These are phyloP conservation scores for Jatropha curcas DNA, from an alignment of 345 rosid species.

Conservation along the genomic window DNA sequence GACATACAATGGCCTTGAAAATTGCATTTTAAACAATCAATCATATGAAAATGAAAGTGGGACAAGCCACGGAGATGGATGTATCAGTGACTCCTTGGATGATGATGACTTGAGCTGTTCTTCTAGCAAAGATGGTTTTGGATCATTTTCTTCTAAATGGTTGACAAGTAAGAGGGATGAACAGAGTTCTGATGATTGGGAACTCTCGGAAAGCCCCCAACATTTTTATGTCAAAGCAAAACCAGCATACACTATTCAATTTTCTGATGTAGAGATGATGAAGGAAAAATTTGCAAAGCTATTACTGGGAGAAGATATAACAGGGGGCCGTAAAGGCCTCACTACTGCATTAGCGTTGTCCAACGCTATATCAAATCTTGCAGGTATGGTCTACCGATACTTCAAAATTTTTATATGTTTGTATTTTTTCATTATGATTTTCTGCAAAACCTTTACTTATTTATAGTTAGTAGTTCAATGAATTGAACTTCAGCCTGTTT, in stretches of 20 bases:
- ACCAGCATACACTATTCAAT: constrained; percentile 39
- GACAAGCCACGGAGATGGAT: constrained; percentile 79
- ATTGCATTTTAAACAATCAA: constrained; percentile 76
- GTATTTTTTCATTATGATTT: no score
- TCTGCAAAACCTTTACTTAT: no score
- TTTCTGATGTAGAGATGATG: constrained; percentile 72
- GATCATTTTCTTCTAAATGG: constrained; percentile 91
- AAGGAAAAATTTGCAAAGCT: constrained; percentile 83
- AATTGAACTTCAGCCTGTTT: no score
- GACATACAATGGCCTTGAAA: constrained; percentile 85
- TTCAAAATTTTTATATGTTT: no score
- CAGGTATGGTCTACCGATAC: constrained; percentile 44
- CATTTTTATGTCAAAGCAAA: constrained; percentile 57
- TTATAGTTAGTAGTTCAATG: no score
- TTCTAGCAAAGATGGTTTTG: constrained; percentile 87
- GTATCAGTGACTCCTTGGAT: constrained; percentile 71
- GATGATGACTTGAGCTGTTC: constrained; percentile 77
- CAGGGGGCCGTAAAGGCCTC: constrained; percentile 76
- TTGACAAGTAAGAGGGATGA: constrained; percentile 52
- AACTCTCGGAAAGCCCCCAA: constrained; percentile 53
- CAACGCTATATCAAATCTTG: constrained; percentile 80
- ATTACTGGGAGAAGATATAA: constrained; percentile 79
- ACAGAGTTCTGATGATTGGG: constrained; percentile 56
- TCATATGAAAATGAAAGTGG: constrained; percentile 80
- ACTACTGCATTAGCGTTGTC: constrained; percentile 79